Evolutionary conservation across 352 stramenopile genomes (phyloP).

Genomic region (Paralagenidium karlingii): DNA sequence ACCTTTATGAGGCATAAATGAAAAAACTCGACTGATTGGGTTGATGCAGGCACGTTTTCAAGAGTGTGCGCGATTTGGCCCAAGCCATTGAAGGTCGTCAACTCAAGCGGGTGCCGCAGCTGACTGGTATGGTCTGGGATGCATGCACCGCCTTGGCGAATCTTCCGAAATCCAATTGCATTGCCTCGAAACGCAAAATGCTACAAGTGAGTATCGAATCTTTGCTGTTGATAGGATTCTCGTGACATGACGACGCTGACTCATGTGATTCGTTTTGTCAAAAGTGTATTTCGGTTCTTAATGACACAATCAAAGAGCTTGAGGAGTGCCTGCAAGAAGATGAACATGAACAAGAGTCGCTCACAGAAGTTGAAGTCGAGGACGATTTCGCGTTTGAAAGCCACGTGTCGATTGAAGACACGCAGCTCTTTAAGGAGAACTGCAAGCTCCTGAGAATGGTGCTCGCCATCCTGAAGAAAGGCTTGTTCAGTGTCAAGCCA

Average conservation of each 20-base stretch:
- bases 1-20: not conserved
- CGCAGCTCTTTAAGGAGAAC: constrained; percentile 42
- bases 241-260: not conserved
- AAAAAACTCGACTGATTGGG: not conserved
- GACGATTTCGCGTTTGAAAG: constrained; percentile 73
- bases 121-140: constrained; percentile 78
- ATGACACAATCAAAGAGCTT: constrained; percentile 70
- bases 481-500: constrained; percentile 71
- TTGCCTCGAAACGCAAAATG: constrained; percentile 78
- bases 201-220: constrained; percentile 30
- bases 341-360: constrained; percentile 8
- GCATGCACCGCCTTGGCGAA: constrained; percentile 32
- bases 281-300: constrained; percentile 74
- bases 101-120: constrained; percentile 37
- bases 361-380: constrained; percentile 47
- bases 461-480: constrained; percentile 62
- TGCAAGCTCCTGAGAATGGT: constrained; percentile 66
- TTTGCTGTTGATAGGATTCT: not conserved
- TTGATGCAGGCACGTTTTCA: constrained; percentile 53
- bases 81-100: constrained; percentile 30
- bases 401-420: constrained; percentile 51
- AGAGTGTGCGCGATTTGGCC: constrained; percentile 48
- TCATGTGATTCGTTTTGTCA: not conserved
- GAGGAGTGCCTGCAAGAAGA: constrained; percentile 48
- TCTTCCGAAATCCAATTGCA: constrained; percentile 78